Percentiles rank a stretch among this genome's conserved stretches.
phyloP scores from a whole-genome alignment of 2,329 filamentous ascomycete species.

The Elsinoe batatas region DNA sequence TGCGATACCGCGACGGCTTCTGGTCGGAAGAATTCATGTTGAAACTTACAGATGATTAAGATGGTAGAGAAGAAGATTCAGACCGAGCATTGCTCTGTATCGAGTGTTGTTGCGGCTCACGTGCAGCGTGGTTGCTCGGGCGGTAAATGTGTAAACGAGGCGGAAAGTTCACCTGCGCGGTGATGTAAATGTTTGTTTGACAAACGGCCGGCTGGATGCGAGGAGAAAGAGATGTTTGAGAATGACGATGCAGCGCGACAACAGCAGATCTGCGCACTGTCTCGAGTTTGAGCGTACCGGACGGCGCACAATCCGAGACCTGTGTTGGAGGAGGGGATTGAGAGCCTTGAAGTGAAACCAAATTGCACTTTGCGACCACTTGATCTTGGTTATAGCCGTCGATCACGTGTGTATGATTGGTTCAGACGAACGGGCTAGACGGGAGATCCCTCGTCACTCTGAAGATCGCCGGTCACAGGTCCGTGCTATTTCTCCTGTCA shows the following conservation, averaged over 20 bases:
- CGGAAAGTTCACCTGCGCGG: conserved; percentile 7
- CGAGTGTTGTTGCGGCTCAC: background rate
- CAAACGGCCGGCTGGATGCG: conserved; percentile 5
- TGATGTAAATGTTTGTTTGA: conserved; percentile 12
- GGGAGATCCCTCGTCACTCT: background rate
- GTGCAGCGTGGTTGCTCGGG: conserved; percentile 1
- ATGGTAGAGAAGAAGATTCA: background rate
- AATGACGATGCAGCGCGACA: background rate
- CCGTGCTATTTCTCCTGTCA: background rate
- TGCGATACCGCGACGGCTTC: conserved; percentile 51
- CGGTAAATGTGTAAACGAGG: conserved; percentile 9
- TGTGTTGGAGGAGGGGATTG: background rate
- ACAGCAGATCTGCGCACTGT: conserved; percentile 1
- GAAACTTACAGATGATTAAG: background rate
- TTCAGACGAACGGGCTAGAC: background rate
- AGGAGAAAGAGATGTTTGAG: background rate
- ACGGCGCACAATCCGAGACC: conserved; percentile 1
- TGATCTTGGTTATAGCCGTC: conserved; percentile 1
- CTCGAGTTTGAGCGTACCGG: conserved; percentile 2
- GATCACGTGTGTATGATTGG: conserved; percentile 1
- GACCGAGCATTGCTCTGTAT: background rate
- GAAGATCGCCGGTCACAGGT: background rate
- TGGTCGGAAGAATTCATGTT: conserved; percentile 16
- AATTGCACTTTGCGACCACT: conserved; percentile 8
- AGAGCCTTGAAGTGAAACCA: background rate